Evolutionary conservation across 768 basidiomycete genomes (phyloP), one percentile per base, ranked within the genome.

Genomic region (Clavulina sp.): DNA sequence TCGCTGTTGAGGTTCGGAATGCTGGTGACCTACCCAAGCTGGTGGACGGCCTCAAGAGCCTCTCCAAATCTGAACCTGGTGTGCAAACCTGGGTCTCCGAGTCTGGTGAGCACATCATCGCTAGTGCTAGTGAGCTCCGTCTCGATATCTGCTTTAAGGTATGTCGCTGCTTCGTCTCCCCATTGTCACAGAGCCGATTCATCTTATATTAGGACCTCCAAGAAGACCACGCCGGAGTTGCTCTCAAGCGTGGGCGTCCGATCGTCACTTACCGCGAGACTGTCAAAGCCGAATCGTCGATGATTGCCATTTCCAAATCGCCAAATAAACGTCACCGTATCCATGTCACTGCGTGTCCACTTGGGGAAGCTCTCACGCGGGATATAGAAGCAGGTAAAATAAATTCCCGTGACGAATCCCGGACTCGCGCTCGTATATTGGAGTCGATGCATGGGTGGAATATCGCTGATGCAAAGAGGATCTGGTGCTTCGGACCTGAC

Each of bases 321-420:
- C 95, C 96, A 71, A 97, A 99, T 77, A 99, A 97, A 76, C 95
- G 97, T 80, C 97, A 99, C 68, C 86, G 95, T 72, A 75, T 99
- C 53, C 97, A 81, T 68, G 77, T 81, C 59, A 92, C 89, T 75
- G 95, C 95, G 32, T 57, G 80, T 70, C 95, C 95, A 34, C 65
- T 99, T 52, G 89, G 86, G 24, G 95, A 99, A 63, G 92, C 95
- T 65, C 77, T 97, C 54, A 80, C 91, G 57, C 76, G 77, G 60
- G 95, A 87, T 55, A 96, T 99, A 60, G 93, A 97, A 66, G 60
- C 58, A 52, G 95, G 95, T 60, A 78, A 75, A 62, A 66, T 99
- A 65, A 83, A 60, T 67, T 64, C 95, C 50, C 85, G 95, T 65
- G 95, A 99, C 68, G 95, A 99, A 76, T 91, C 86, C 77, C 97